Evolutionary conservation across 768 basidiomycete species (phyloP), one percentile per base, ranked within the genome.

Genomic region (Mycena galopus): DNA sequence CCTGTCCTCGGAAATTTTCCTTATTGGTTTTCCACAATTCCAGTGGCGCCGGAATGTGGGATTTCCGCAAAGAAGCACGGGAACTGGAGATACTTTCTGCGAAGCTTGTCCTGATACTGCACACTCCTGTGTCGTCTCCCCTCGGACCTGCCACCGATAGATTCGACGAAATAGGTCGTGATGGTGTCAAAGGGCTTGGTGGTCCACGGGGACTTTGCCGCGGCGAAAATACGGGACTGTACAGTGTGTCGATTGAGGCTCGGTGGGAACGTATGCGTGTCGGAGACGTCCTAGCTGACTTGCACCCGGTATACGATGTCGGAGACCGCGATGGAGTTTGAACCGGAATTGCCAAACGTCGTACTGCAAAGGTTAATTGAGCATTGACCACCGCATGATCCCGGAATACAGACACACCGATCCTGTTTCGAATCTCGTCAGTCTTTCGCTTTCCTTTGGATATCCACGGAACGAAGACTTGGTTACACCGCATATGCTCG

Each of bases 391-490:
- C 23, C 12, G 7, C 3, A 32, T 37, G 11, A n/a, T 35, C 4
- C 9, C 17, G 33, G 12, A 39, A 47, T 19, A 25, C 21, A 16
- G 21, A 35, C 62, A 12, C 42, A 72, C 74, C 64, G n/a, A 72
- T 65, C 23, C 55, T 56, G 29, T 50, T 69, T 12, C 62, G 53
- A 17, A 33, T 47, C 4, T 69, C 70, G 14, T 69, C 67, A 17
- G 50, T 65, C 37, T 32, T 50, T n/a, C 67, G 58, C 29, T 65
- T 68, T 16, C 58, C 61, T 50, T 71, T 69, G 5, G 74, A 72
- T 11, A 69, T 4, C 74, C 74, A 75, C 5, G 74, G 74, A 4
- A 75, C 74, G 32, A 69, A 75, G 33, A 75, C 74, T 12, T 71
- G 74, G 44, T 75, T 75, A 23, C 74, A 75, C 5, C 74, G 74